Conservation (phyloP, 2,329 filamentous ascomycete genomes). For the Claviceps citrina region DNA sequence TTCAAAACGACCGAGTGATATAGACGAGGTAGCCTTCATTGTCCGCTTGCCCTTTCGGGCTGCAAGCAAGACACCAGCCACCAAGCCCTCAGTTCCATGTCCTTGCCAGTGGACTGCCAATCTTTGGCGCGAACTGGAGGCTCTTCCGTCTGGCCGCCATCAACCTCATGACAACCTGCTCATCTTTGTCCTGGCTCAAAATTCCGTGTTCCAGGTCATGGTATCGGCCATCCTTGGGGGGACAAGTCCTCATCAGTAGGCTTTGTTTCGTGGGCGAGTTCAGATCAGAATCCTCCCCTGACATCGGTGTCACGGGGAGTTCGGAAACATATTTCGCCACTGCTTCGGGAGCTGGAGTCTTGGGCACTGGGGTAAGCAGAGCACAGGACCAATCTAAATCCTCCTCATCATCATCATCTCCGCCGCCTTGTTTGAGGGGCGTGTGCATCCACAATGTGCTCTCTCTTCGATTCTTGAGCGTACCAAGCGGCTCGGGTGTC, state of each 20-base stretch:
- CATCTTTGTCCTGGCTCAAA: conserved; percentile 36
- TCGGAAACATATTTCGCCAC: conserved; percentile 37
- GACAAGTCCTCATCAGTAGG: conserved; percentile 37
- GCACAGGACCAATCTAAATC: conserved; percentile 27
- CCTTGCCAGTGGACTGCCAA: conserved; percentile 54
- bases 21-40: not conserved
- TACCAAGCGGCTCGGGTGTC: conserved; percentile 26
- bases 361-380: conserved; percentile 40
- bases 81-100: conserved; percentile 27
- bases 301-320: conserved; percentile 30
- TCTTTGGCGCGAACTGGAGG: conserved; percentile 59
- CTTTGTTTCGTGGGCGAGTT: conserved; percentile 20
- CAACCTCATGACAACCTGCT: conserved; percentile 43
- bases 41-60: no score
- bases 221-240: conserved; percentile 30
- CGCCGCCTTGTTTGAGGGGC: conserved; percentile 29
- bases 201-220: conserved; percentile 28
- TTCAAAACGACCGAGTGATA: not conserved
- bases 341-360: conserved; percentile 41
- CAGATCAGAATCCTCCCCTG: conserved; percentile 18
- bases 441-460: conserved; percentile 41
- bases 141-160: conserved; percentile 64
- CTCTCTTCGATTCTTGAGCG: conserved; percentile 36
- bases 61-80: not conserved
- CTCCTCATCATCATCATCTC: conserved; percentile 23